These are phyloP conservation scores for Takashimella koratensis DNA, from an alignment of 1,284 basidiomycete species.

Conservation along the genomic window DNA sequence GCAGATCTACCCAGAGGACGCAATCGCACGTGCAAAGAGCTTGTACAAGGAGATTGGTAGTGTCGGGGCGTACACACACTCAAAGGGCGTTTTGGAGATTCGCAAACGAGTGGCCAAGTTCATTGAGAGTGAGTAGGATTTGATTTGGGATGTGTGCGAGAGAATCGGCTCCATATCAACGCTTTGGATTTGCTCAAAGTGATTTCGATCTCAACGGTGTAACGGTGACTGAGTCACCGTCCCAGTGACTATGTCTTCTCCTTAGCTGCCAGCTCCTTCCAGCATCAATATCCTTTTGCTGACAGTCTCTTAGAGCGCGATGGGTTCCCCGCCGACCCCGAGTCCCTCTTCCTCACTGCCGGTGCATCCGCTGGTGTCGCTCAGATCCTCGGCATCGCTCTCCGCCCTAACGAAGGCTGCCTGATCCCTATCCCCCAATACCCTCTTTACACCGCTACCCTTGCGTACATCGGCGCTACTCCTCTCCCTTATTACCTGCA, in stretches of 20 bases:
- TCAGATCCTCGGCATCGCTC: conserved; percentile 61
- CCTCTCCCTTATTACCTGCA: conserved; percentile 86
- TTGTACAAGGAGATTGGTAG: conserved; percentile 85
- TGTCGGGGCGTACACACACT: conserved; percentile 93
- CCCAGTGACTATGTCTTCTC: too few relatives aligned
- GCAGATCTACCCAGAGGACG: conserved; percentile 79
- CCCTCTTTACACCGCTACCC: conserved; percentile 91
- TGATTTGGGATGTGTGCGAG: background rate
- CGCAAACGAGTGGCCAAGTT: conserved; percentile 86
- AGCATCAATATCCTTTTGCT: background rate
- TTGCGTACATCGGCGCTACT: conserved; percentile 78
- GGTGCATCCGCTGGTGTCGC: conserved; percentile 92
- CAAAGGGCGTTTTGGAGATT: conserved; percentile 86
- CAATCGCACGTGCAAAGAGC: conserved; percentile 74
- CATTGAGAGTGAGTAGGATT: conserved; percentile 68
- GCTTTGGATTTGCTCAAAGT: too few relatives aligned
- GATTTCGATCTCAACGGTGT: too few relatives aligned
- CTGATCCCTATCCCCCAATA: conserved; percentile 96
- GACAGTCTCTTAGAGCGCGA: too few relatives aligned
- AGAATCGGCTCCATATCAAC: too few relatives aligned
- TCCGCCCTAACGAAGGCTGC: conserved; percentile 45
- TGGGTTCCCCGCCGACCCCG: conserved; percentile 76
- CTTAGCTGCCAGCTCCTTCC: background rate
- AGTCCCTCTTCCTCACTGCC: conserved; percentile 87
- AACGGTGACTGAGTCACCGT: too few relatives aligned